Evolutionary conservation across 768 basidiomycete species (phyloP), one percentile per base, ranked within the genome.

Genomic region (Hydnomerulius pinastri): DNA sequence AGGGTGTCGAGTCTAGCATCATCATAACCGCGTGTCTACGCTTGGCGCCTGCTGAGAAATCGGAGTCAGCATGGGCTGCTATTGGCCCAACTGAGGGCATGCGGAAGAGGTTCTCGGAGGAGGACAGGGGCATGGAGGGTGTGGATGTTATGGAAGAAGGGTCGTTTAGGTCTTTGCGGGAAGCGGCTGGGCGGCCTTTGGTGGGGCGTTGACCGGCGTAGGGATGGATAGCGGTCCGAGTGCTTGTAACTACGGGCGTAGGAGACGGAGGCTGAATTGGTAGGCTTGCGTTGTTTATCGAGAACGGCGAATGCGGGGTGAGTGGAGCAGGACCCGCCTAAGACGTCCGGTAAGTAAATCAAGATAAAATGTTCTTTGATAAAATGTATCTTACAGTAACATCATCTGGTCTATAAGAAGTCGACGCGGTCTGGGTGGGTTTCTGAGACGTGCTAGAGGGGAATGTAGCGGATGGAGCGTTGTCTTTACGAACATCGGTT

Each of bases 11-110:
- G 56, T 89, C 87, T 3, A 86, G 76, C 77, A 85, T 80, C 78
- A 87, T 83, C 83, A 90, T 87, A 60, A 86, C 77, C 0, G 86
- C 85, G 57, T 91, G 86, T 28, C 89, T 79, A 7, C 90, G 82
- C 67, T 91, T 91, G 1, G 80, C 74, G 27, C 86, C 87, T 0
- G 80, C 75, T 4, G 78, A 67, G 32, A 82, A 63, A 25, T 68
- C 67, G 4, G 53, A 4, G 23, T 65, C 61, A 11, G 67, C 53
- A 11, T 75, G 65, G 24, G 77, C 65, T 24, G 75, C 48, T 41
- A 58, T 49, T 7, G 59, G 50, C 4, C 57, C 55, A 33, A 67
- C 29, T 6, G 61, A 37, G 6, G 69, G 58, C 10, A 51, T 51
- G 33, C 68, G 70, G 29, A 64, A 59, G 38, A 55, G 27, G 37